Evolutionary conservation across 192 early-diverging fungal genomes (phyloP), one percentile per base, ranked within the genome.

Genomic region (Haplosporangium gracile): DNA sequence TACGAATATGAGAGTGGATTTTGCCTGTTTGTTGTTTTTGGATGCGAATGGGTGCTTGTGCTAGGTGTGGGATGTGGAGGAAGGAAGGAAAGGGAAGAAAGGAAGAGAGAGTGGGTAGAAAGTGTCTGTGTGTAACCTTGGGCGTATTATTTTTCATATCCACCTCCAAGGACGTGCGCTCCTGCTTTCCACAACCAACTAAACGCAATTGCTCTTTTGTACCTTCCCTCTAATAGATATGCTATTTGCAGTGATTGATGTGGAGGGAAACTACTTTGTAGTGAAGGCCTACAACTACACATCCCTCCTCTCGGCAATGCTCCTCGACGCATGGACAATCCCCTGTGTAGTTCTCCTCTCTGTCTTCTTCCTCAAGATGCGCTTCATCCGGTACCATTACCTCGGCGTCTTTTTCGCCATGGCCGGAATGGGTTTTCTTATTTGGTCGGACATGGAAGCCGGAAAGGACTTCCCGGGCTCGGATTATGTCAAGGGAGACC

Each of bases 221-320:
- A 39, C 80, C 45, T 49, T 16, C 70, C 57, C 18, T 57, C 22
- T 34, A 47, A 24, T 77, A 89, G 89, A 93, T 43, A 82, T 95
- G 42, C 63, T 95, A 2, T 81, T 96, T 82, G 93, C 91, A 2
- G 73, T 92, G 13, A 90, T 93, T 13, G 95, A 96, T 79, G 94
- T 96, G 1, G 95, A 96, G 79, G 95, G 94, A 70, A 96, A 96
- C 76, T 96, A 94, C 69, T 95, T 96, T 90, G 92, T 94, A 16
- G 93, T 95, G 75, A 96, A 95, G 85, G 93, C 94, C 18, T 96
- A 92, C 78, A 88, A 84, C 60, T 96, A 96, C 76, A 96, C 95
- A 4, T 95, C 94, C 15, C 80, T 95, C 3, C 86, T 96, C 42
- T 95, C 95, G 0, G 93, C 93, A 75, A 95, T 95, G 94, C 84